Conservation (phyloP, 2,329 filamentous ascomycete genomes). For the Neoarthrinium moseri region DNA sequence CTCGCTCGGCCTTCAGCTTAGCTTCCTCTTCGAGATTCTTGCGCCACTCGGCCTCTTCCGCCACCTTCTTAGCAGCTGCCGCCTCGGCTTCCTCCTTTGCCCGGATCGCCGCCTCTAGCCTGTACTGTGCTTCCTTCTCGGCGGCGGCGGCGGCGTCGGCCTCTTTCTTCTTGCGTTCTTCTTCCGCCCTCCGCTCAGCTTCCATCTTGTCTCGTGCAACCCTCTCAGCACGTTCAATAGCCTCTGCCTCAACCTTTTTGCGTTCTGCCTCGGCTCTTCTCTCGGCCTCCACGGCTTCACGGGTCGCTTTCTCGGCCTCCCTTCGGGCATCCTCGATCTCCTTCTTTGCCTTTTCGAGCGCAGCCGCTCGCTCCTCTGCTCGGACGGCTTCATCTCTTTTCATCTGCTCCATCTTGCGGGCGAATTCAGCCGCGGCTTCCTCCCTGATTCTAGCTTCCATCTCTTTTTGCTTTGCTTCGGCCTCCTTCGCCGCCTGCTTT, state of each 20-base stretch:
- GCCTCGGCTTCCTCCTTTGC: slow-evolving; percentile 42
- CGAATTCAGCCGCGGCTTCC: slow-evolving; percentile 45
- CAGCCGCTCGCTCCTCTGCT: slow-evolving; percentile 31
- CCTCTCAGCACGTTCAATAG: slow-evolving; percentile 29
- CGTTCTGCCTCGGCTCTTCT: slow-evolving; percentile 30
- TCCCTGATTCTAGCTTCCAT: slow-evolving; percentile 42
- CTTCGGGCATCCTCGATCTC: slow-evolving; percentile 46
- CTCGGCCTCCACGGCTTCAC: slow-evolving; percentile 37
- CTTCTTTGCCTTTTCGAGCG: slow-evolving; percentile 42
- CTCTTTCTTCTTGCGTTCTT: slow-evolving; percentile 40
- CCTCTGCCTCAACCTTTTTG: slow-evolving; percentile 20
- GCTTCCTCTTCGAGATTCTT: slow-evolving; percentile 47
- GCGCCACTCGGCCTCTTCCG: slow-evolving; percentile 35
- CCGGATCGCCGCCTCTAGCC: slow-evolving; percentile 40
- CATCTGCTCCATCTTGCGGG: slow-evolving; percentile 40
- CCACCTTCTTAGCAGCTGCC: slow-evolving; percentile 33
- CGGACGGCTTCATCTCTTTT: slow-evolving; percentile 30
- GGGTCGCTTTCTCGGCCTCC: slow-evolving; percentile 44
- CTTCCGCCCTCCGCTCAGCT: slow-evolving; percentile 36
- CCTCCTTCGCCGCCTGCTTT: slow-evolving; percentile 43
- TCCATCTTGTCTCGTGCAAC: slow-evolving; percentile 33
- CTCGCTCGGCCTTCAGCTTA: slow-evolving; percentile 32
- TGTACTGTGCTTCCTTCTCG: slow-evolving; percentile 43
- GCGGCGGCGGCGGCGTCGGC: slow-evolving; percentile 45
- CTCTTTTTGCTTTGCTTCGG: slow-evolving; percentile 41